These are phyloP conservation scores for Scedosporium boydii DNA, from an alignment of 2,329 filamentous ascomycete species.

Conservation along the genomic window DNA sequence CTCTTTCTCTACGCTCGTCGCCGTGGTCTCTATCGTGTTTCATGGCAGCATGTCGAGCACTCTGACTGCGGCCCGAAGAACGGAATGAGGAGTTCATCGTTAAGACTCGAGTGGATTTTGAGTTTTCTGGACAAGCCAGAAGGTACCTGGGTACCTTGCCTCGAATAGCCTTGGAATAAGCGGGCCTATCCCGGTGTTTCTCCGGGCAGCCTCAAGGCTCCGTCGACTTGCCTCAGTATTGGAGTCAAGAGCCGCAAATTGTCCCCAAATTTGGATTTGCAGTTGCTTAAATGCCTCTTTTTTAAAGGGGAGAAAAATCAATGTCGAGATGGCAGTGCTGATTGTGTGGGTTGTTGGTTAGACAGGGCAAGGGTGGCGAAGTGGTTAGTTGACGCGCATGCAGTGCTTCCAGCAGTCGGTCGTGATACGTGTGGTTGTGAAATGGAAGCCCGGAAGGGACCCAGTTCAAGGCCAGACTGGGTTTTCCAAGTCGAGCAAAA, in stretches of 20 bases:
- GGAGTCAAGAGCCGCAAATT: background rate
- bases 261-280: background rate
- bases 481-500: background rate
- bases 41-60: conserved; percentile 30
- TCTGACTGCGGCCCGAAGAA: conserved; percentile 9
- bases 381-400: background rate
- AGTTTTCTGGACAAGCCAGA: conserved; percentile 28
- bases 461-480: background rate
- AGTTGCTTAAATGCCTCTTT: background rate
- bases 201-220: background rate
- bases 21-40: conserved; percentile 26
- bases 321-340: background rate
- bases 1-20: conserved; percentile 24
- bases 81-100: conserved; percentile 6
- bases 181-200: background rate
- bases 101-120: conserved; percentile 12
- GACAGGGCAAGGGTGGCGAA: background rate
- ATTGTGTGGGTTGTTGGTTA: background rate
- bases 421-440: background rate
- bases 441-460: background rate
- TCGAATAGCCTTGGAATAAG: conserved; percentile 2
- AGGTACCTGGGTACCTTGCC: background rate
- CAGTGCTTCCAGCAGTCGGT: background rate
- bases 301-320: background rate
- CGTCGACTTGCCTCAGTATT: too few relatives aligned